Evolutionary conservation across 2,329 filamentous ascomycete species (phyloP).

Genomic region (Triangularia setosa): DNA sequence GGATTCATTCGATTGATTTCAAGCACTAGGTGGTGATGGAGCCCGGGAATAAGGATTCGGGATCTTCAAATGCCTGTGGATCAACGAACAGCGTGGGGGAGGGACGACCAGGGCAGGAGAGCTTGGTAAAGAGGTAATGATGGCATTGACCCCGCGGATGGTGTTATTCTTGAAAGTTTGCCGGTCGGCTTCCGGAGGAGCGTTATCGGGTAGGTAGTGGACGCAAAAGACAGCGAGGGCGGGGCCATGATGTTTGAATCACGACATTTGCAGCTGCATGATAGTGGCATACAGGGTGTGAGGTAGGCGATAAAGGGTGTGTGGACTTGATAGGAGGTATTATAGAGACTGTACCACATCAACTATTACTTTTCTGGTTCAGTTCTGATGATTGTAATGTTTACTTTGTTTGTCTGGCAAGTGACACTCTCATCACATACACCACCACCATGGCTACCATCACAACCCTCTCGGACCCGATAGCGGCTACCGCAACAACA

Average conservation of each 20-base stretch:
- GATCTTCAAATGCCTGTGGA: neutral
- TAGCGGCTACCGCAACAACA: neutral
- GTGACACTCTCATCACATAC: neutral
- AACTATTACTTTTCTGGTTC: neutral
- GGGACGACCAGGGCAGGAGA: neutral
- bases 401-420: neutral
- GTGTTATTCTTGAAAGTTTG: neutral
- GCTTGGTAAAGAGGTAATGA: neutral
- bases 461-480: neutral
- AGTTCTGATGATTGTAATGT: neutral
- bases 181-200: neutral
- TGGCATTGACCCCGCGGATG: slow-evolving; percentile 12
- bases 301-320: neutral
- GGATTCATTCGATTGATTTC: neutral
- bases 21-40: neutral
- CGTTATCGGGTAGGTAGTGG: neutral
- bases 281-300: neutral
- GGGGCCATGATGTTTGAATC: neutral
- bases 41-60: neutral
- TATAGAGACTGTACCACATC: neutral
- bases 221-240: neutral
- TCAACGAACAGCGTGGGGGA: neutral
- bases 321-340: neutral
- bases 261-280: neutral
- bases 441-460: neutral